phyloP scores from a whole-genome alignment of 441 rosid species.

The Aleurites moluccanus region DNA sequence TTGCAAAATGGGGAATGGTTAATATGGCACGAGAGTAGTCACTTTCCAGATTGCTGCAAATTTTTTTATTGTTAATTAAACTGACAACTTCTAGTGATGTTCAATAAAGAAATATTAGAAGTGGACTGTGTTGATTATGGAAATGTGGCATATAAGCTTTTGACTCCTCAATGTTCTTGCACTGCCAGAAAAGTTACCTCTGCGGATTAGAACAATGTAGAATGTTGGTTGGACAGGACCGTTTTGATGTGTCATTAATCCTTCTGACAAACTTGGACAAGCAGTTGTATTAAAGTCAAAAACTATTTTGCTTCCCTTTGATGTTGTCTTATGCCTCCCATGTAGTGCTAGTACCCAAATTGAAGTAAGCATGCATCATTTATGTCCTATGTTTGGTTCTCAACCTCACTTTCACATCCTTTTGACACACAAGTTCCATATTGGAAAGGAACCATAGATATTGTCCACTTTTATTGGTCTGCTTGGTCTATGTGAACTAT shows the following conservation, averaged over 20 bases:
- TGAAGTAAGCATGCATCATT: background rate
- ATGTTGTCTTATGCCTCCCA: background rate
- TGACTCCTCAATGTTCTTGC: too few relatives aligned
- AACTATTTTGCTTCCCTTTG: background rate
- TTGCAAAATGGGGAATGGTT: background rate
- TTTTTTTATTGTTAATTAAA: background rate
- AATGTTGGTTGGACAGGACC: background rate
- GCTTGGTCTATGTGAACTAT: background rate
- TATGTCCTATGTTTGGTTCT: background rate
- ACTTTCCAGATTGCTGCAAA: background rate
- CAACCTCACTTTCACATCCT: background rate
- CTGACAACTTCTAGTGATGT: background rate
- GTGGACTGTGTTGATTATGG: background rate
- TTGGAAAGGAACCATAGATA: background rate
- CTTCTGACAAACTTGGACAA: background rate
- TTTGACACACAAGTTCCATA: background rate
- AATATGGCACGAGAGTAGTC: background rate
- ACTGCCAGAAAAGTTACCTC: too few relatives aligned
- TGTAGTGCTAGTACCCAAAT: background rate
- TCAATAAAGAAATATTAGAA: background rate
- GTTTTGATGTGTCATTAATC: too few relatives aligned
- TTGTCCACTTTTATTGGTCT: background rate
- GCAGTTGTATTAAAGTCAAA: background rate
- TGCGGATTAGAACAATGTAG: background rate
- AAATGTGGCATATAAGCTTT: too few relatives aligned